Conservation (phyloP, 179 eudicot genomes). For the Beta macrorhiza region DNA sequence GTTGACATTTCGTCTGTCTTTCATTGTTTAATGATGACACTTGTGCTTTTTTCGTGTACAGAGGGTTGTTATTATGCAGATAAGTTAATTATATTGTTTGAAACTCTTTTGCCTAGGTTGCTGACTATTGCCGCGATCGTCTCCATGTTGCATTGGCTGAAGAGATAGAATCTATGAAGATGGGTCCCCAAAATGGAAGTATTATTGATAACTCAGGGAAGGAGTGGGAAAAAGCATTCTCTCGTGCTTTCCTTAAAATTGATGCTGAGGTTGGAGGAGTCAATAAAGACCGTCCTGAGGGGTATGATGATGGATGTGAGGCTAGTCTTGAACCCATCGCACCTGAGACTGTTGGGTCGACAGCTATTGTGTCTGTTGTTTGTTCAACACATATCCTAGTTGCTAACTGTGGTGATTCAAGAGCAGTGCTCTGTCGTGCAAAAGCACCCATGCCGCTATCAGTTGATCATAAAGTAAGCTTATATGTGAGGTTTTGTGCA, state of each 20-base stretch:
- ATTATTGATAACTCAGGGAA: conserved; percentile 27
- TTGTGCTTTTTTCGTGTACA: neutral
- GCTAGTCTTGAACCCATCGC: conserved; percentile 44
- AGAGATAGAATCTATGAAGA: conserved; percentile 43
- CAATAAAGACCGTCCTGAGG: conserved; percentile 18
- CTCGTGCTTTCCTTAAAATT: conserved; percentile 45
- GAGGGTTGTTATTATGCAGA: conserved; percentile 11
- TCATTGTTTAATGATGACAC: neutral
- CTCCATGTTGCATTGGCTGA: conserved; percentile 47
- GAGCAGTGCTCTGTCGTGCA: conserved; percentile 66
- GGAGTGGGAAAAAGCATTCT: conserved; percentile 46
- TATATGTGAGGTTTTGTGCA: neutral
- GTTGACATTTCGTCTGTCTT: neutral
- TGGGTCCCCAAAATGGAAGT: conserved; percentile 26
- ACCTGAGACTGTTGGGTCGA: conserved; percentile 65
- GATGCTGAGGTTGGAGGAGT: conserved; percentile 54
- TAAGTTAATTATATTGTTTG: neutral
- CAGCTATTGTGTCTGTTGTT: conserved; percentile 62
- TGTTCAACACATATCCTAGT: conserved; percentile 52
- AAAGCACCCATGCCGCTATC: conserved; percentile 56
- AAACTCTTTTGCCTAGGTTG: conserved; percentile 36
- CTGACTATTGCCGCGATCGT: conserved; percentile 54
- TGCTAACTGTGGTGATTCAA: conserved; percentile 64
- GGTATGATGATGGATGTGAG: conserved; percentile 26
- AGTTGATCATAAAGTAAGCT: conserved; percentile 60